Percentiles rank a stretch among this genome's conserved stretches.
phyloP scores from a whole-genome alignment of 176 grass and related monocot genomes.

The Elaeis guineensis region DNA sequence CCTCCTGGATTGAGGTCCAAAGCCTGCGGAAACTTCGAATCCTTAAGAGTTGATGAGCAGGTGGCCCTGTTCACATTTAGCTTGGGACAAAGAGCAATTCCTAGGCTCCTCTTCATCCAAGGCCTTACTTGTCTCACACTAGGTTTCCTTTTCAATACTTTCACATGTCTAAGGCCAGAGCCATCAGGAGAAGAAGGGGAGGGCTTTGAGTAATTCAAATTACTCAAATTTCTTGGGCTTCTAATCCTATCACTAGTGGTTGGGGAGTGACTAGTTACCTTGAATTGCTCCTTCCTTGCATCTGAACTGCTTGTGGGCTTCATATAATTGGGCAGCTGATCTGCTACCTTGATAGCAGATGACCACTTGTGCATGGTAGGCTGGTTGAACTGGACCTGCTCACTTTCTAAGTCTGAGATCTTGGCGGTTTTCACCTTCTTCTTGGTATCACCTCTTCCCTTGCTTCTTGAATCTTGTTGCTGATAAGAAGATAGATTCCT shows the following conservation, averaged over 20 bases:
- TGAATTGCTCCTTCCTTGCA: constrained; percentile 37
- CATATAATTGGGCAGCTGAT: constrained; percentile 76
- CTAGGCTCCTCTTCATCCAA: constrained; percentile 31
- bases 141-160: constrained; percentile 23
- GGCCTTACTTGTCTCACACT: constrained; percentile 17
- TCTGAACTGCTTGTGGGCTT: constrained; percentile 70
- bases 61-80: constrained; percentile 43
- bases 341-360: too few species aligned
- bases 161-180: not conserved
- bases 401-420: not conserved
- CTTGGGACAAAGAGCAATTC: constrained; percentile 45
- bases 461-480: not conserved
- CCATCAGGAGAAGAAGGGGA: constrained; percentile 9
- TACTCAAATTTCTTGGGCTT: constrained; percentile 10
- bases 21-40: constrained; percentile 49
- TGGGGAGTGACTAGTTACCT: constrained; percentile 16
- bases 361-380: not conserved
- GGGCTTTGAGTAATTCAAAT: not conserved
- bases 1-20: constrained; percentile 44
- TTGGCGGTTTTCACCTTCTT: constrained; percentile 7
- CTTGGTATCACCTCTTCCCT: not conserved
- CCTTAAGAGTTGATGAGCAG: constrained; percentile 63
- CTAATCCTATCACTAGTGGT: not conserved
- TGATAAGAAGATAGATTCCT: not conserved
- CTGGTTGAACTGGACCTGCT: not conserved